Conservation (phyloP, 257 asterid species). For the Eustoma russellianum region DNA sequence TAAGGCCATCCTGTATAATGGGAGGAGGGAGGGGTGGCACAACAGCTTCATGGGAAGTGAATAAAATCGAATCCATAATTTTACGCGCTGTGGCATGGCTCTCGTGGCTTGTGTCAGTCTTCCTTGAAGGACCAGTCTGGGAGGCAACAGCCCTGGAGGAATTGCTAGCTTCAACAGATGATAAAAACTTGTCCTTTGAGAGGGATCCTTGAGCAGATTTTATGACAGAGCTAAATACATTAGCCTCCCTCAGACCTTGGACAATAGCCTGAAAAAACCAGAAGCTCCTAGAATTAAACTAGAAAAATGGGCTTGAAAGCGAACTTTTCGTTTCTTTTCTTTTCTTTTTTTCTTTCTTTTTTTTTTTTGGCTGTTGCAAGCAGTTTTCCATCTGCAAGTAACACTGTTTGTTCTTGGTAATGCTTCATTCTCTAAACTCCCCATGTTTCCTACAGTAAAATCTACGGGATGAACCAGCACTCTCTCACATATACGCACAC, state of each 20-base stretch:
- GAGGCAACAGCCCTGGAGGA: slow-evolving; percentile 45
- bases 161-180: slow-evolving; percentile 54
- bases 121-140: slow-evolving; percentile 51
- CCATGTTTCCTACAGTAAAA: too few species aligned
- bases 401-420: too few species aligned
- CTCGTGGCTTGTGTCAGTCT: slow-evolving; percentile 37
- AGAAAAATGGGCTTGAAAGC: too few species aligned
- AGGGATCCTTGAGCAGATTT: slow-evolving; percentile 47
- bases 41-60: slow-evolving; percentile 36
- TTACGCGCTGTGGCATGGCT: slow-evolving; percentile 47
- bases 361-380: too few species aligned
- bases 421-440: too few species aligned
- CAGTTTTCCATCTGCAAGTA: too few species aligned
- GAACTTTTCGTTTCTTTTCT: too few species aligned
- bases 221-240: slow-evolving; percentile 55
- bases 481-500: too few species aligned
- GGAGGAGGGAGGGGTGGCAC: slow-evolving; percentile 88
- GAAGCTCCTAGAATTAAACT: too few species aligned
- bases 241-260: slow-evolving; percentile 85
- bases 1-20: slow-evolving; percentile 35
- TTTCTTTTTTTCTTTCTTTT: too few species aligned
- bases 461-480: too few species aligned
- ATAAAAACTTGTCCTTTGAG: slow-evolving; percentile 55
- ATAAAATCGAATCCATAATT: slow-evolving; percentile 24
- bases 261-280: slow-evolving; percentile 55